Evolutionary conservation across 768 basidiomycete species (phyloP).

Genomic region (Russula brevipes): DNA sequence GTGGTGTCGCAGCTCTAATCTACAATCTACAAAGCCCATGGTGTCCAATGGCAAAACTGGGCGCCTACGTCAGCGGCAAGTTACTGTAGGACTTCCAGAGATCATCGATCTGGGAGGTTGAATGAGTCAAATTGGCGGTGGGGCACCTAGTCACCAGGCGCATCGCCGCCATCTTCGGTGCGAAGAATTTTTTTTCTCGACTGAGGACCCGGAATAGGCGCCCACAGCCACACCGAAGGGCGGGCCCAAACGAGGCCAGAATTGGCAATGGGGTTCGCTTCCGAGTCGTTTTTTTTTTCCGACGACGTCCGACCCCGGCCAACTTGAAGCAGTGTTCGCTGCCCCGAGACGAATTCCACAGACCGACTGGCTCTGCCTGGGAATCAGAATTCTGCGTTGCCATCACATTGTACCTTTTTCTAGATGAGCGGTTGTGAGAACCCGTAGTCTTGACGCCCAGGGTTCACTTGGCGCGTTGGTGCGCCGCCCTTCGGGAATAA

Average conservation of each 20-base stretch:
- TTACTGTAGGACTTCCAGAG: not conserved
- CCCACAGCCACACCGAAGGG: not conserved
- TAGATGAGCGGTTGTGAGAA: not conserved
- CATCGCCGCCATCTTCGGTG: not conserved
- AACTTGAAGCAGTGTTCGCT: not conserved
- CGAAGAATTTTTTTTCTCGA: not conserved
- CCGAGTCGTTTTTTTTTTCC: too few relatives aligned
- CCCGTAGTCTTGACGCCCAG: not conserved
- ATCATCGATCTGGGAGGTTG: constrained; percentile 1
- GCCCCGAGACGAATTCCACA: not conserved
- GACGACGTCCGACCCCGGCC: not conserved
- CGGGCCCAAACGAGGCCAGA: not conserved
- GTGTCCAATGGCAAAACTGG: constrained; percentile 4
- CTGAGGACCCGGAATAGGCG: not conserved
- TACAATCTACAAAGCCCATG: too few relatives aligned
- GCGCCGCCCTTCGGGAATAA: not conserved
- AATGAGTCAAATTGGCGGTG: constrained; percentile 11
- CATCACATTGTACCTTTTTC: not conserved
- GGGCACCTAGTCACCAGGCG: not conserved
- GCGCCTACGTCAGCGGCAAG: constrained; percentile 7
- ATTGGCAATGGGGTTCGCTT: not conserved
- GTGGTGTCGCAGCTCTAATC: too few relatives aligned
- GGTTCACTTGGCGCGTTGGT: not conserved
- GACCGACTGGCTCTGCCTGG: not conserved
- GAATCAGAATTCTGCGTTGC: not conserved